Evolutionary conservation across 176 grass and related monocot genomes (phyloP).

Genomic region (Triticum aestivum): IWGSC_CS_RefSeq_v2.1 NC_057801.1:452555656-452556155

Average conservation of each 20-base stretch:
- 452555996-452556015: constrained; percentile 71
- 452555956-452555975: constrained; percentile 35
- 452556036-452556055: constrained; percentile 84
- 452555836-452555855: constrained; percentile 60
- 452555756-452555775: constrained; percentile 67
- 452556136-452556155: constrained; percentile 88
- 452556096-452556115: constrained; percentile 91
- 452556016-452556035: constrained; percentile 73
- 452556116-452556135: constrained; percentile 87
- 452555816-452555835: constrained; percentile 58
- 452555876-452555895: constrained; percentile 52
- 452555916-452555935: constrained; percentile 38
- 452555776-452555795: constrained; percentile 49
- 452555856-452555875: constrained; percentile 65
- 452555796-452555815: constrained; percentile 65
- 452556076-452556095: constrained; percentile 80
- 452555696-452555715: constrained; percentile 81
- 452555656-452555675: constrained; percentile 71
- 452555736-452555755: constrained; percentile 63
- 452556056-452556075: constrained; percentile 79
- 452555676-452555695: constrained; percentile 74
- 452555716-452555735: constrained; percentile 65
- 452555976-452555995: constrained; percentile 48
- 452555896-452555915: constrained; percentile 28
- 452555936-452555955: constrained; percentile 44